Evolutionary conservation across 768 basidiomycete species (phyloP).

Genomic region (Rhodotorula kratochvilovae): DNA sequence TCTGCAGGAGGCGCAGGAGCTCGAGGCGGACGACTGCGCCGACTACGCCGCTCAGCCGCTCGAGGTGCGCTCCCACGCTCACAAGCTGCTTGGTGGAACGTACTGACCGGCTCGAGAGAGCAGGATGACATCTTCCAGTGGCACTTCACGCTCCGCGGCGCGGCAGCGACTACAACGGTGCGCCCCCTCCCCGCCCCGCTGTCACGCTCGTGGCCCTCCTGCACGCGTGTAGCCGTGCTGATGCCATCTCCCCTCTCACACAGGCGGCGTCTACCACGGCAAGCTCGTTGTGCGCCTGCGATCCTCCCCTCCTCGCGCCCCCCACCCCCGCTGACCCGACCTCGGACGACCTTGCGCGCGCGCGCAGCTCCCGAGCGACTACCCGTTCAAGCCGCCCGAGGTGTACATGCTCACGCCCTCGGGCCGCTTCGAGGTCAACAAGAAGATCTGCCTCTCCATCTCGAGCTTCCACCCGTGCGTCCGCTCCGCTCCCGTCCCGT

Average conservation of each 20-base stretch:
- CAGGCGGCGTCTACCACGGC: constrained; percentile 90
- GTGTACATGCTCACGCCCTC: constrained; percentile 94
- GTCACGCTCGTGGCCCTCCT: not conserved
- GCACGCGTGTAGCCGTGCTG: not conserved
- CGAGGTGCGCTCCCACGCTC: constrained; percentile 53
- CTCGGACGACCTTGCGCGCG: too few species aligned
- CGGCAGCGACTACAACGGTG: constrained; percentile 74
- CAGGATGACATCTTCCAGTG: constrained; percentile 70
- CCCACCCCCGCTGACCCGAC: not conserved
- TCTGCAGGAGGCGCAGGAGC: constrained; percentile 89
- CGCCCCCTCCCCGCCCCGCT: not conserved
- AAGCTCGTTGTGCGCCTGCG: constrained; percentile 48
- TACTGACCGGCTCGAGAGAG: constrained; percentile 8
- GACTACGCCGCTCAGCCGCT: constrained; percentile 77
- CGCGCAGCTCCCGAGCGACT: constrained; percentile 69
- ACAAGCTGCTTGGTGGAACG: not conserved
- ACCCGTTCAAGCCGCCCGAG: constrained; percentile 93
- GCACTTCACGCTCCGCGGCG: constrained; percentile 95
- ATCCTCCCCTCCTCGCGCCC: not conserved
- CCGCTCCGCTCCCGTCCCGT: not conserved
- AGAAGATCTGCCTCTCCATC: constrained; percentile 62
- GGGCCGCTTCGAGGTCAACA: constrained; percentile 92
- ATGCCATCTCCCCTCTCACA: constrained; percentile 57
- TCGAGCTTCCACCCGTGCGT: constrained; percentile 54
- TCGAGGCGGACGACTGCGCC: constrained; percentile 73